Evolutionary conservation across 2,329 filamentous ascomycete species (phyloP), one percentile per base, ranked within the genome.

Genomic region (Arthrobotrys entomopaga): DNA sequence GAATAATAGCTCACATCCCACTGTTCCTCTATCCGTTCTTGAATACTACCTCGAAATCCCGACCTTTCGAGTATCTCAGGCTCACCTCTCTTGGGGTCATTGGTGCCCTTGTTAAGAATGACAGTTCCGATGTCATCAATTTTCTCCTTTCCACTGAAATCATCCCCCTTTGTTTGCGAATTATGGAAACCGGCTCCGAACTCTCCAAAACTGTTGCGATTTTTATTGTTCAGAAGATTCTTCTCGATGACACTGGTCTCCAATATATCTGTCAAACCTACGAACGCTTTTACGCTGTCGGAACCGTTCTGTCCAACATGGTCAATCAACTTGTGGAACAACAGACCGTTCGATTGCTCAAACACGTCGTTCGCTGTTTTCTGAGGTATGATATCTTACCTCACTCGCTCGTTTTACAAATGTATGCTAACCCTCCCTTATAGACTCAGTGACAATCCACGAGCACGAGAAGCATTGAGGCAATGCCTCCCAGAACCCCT

Each of bases 221-320:
- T 79, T 99, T 99, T 84, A 99, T 99, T 79, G 95, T 99, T 16
- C 95, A 99, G 83, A 99, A 99, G 86, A 99, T 99, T 24, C 84
- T 99, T 60, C 87, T 99, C 1, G 95, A 99, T 80, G 95, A 99
- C 79, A 94, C 96, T 79, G 95, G 95, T 2, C 86, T 99, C 76
- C 95, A 95, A 80, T 99, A 99, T 82, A 99, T 99, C 71, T 99
- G 95, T 83, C 94, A 96, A 77, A 99, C 95, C 0, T 99, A 99
- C 79, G 95, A 99, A 84, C 88, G 95, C 19, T 99, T 99, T 83
- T 99, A 98, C 79, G 95, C 95, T 6, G 95, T 99, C 3, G 95
- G 95, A 4, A 99, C 95, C 0, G 95, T 99, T 4, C 85, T 99
- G 43, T 97, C 92, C 84, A 99, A 98, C 81, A 99, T 99, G 95